These are phyloP conservation scores for Exobasidium cylindrosporum DNA, from an alignment of 1,284 basidiomycete species.

Conservation along the genomic window DNA sequence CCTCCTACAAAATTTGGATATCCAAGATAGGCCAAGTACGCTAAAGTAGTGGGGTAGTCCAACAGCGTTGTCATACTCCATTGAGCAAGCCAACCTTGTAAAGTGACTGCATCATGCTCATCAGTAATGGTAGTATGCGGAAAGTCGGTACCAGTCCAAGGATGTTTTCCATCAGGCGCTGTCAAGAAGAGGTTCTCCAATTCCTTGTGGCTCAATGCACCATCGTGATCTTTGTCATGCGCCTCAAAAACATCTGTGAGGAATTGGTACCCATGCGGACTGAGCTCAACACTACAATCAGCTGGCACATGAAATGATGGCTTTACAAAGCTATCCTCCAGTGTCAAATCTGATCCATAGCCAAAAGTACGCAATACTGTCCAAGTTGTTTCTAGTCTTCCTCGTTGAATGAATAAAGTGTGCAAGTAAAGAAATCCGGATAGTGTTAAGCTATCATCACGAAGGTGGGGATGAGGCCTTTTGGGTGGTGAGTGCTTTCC, in stretches of 20 bases:
- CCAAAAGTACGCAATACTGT: constrained; percentile 91
- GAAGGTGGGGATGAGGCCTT: constrained; percentile 38
- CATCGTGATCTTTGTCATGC: constrained; percentile 96
- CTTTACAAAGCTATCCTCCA: constrained; percentile 56
- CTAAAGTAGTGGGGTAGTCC: constrained; percentile 83
- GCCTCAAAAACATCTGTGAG: constrained; percentile 95
- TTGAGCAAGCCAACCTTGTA: constrained; percentile 96
- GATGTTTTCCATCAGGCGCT: constrained; percentile 65
- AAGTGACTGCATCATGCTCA: constrained; percentile 81
- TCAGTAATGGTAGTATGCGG: constrained; percentile 74
- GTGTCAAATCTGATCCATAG: constrained; percentile 86
- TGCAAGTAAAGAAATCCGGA: constrained; percentile 91
- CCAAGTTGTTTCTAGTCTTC: constrained; percentile 96
- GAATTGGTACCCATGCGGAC: constrained; percentile 89
- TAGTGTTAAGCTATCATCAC: constrained; percentile 73
- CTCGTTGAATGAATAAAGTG: constrained; percentile 94
- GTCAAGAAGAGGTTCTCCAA: constrained; percentile 86
- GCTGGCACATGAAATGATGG: constrained; percentile 81
- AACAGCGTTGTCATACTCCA: constrained; percentile 99
- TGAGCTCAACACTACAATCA: constrained; percentile 92
- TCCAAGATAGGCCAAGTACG: constrained; percentile 92
- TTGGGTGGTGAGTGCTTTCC: not conserved
- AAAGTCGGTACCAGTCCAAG: constrained; percentile 47
- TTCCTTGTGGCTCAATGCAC: constrained; percentile 80
- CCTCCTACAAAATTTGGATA: constrained; percentile 61